These are phyloP conservation scores for Neurospora discreta DNA, from an alignment of 495 filamentous ascomycete genomes.

Conservation along the genomic window DNA sequence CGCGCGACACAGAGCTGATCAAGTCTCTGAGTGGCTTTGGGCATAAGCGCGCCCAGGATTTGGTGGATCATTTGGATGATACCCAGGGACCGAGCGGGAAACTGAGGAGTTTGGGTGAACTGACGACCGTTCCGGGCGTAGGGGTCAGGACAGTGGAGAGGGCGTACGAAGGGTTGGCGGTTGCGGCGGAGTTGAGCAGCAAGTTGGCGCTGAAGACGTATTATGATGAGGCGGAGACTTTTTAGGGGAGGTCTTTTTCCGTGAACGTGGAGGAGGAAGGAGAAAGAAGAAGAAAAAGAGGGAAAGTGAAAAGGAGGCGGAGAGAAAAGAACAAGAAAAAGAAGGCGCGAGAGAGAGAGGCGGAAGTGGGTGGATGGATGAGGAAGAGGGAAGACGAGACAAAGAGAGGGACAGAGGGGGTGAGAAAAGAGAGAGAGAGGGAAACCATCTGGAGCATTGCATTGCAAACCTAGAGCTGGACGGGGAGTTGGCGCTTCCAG, in stretches of 20 bases:
- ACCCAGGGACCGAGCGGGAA: constrained; percentile 11
- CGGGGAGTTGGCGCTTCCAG: neutral
- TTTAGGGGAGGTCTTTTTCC: neutral
- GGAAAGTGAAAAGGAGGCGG: neutral
- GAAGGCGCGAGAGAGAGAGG: neutral
- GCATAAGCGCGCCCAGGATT: constrained; percentile 52
- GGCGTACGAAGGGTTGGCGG: constrained; percentile 34
- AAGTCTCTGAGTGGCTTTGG: constrained; percentile 62
- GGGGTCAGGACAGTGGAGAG: constrained; percentile 49
- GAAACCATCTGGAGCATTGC: neutral
- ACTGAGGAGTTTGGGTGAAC: constrained; percentile 38
- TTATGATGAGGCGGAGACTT: neutral
- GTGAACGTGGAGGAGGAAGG: neutral
- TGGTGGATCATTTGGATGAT: constrained; percentile 40
- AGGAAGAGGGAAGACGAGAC: neutral
- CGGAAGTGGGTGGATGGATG: neutral
- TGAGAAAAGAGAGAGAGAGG: neutral
- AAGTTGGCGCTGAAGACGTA: neutral
- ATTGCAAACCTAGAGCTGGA: neutral
- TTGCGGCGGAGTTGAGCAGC: neutral
- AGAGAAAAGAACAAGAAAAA: neutral
- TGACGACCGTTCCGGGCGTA: constrained; percentile 47
- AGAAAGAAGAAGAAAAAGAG: neutral
- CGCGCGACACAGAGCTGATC: constrained; percentile 59
- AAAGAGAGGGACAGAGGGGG: no score